Conservation (phyloP, 1,139 yeast genomes). For the Sugiyamaella grinbergsii region DNA sequence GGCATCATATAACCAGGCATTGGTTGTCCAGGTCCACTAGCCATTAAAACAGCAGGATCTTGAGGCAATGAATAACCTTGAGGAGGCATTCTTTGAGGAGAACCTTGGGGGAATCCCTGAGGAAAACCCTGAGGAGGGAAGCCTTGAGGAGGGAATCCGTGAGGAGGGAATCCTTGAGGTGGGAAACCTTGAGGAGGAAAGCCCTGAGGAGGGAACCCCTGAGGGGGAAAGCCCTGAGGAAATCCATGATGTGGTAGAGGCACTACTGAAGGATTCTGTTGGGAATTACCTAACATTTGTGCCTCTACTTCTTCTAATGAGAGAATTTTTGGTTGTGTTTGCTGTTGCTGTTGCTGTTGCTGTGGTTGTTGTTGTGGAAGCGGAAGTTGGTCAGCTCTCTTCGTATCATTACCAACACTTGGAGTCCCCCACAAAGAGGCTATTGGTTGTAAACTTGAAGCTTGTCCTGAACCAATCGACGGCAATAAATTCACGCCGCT, state of each 20-base stretch:
- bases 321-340: conserved; percentile 42
- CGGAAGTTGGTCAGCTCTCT: neutral
- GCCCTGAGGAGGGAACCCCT: conserved; percentile 24
- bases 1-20: conserved; percentile 31
- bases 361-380: conserved; percentile 24
- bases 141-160: conserved; percentile 24
- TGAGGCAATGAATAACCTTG: conserved; percentile 27
- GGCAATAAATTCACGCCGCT: conserved; percentile 15
- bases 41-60: conserved; percentile 31
- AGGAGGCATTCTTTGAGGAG: conserved; percentile 24
- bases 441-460: conserved; percentile 59
- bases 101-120: conserved; percentile 13
- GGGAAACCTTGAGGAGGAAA: conserved; percentile 29
- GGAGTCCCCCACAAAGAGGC: conserved; percentile 62
- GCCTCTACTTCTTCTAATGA: conserved; percentile 80
- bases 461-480: conserved; percentile 30
- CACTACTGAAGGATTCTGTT: conserved; percentile 1
- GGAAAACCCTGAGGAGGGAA: conserved; percentile 20
- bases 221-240: conserved; percentile 17
- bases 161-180: conserved; percentile 21
- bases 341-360: conserved; percentile 30
- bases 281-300: conserved; percentile 51
- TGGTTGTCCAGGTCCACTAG: conserved; percentile 24
- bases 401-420: conserved; percentile 2
- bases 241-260: conserved; percentile 18